Evolutionary conservation across 2,329 filamentous ascomycete genomes (phyloP).

Genomic region (Fusarium pininemorale): DNA sequence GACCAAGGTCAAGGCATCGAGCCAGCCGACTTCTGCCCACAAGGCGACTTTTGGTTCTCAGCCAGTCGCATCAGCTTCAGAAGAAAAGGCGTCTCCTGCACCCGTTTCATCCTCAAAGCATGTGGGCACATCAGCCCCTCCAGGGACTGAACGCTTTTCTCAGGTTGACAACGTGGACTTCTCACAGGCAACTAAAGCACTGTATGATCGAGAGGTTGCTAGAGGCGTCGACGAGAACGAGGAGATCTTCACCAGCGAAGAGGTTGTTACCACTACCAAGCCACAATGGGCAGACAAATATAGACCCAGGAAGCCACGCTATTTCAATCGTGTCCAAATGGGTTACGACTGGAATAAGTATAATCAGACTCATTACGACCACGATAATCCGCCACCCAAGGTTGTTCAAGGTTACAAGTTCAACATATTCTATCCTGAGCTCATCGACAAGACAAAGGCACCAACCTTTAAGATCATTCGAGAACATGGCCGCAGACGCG

Average conservation of each 20-base stretch:
- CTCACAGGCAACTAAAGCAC: constrained; percentile 84
- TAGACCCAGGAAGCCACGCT: constrained; percentile 88
- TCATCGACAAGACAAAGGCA: constrained; percentile 93
- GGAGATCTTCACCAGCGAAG: constrained; percentile 93
- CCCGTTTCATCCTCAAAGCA: constrained; percentile 31
- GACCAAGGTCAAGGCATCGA: constrained; percentile 63
- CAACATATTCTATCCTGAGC: constrained; percentile 98
- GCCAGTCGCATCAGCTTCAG: neutral
- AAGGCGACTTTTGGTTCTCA: constrained; percentile 3
- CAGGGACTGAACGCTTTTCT: constrained; percentile 74
- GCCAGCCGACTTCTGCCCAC: constrained; percentile 13
- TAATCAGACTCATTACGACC: constrained; percentile 99
- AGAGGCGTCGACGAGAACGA: constrained; percentile 92
- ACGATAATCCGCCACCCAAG: constrained; percentile 96
- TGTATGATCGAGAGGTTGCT: constrained; percentile 93
- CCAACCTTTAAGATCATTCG: constrained; percentile 96
- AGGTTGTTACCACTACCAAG: constrained; percentile 68
- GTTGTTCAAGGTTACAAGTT: constrained; percentile 99
- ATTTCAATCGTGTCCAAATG: constrained; percentile 99
- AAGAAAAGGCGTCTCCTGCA: constrained; percentile 11
- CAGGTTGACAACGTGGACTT: constrained; percentile 78
- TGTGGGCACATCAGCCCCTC: constrained; percentile 52
- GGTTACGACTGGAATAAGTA: constrained; percentile 99
- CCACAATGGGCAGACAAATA: constrained; percentile 87
- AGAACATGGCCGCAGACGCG: constrained; percentile 86